Conservation (phyloP, 305 asterid species). For the Fraxinus greggii region DNA sequence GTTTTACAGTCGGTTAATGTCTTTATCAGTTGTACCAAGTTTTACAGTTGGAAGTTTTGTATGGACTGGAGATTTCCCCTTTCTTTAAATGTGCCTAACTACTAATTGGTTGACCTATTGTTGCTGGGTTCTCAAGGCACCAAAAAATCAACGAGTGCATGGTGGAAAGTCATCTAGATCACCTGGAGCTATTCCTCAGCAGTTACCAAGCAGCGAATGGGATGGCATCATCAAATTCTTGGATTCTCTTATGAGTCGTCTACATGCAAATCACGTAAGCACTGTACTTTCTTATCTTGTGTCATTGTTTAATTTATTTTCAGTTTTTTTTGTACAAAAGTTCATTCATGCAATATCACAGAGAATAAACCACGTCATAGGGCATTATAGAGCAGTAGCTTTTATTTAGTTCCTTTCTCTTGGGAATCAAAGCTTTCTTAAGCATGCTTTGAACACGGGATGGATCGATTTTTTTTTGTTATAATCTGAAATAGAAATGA, state of each 20-base stretch:
- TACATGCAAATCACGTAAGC: conserved; percentile 69
- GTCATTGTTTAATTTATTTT: neutral
- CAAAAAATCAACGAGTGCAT: conserved; percentile 85
- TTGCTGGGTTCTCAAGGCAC: conserved; percentile 53
- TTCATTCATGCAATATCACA: neutral
- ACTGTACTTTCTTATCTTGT: neutral
- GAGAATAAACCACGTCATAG: neutral
- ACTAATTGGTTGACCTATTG: neutral
- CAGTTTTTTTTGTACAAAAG: neutral
- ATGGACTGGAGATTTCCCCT: neutral
- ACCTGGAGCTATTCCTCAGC: conserved; percentile 68
- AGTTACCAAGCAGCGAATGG: conserved; percentile 83
- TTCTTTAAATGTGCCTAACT: neutral
- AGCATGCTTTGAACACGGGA: neutral
- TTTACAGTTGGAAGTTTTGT: neutral
- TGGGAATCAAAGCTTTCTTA: neutral
- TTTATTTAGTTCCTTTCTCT: neutral
- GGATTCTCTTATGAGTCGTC: conserved; percentile 80
- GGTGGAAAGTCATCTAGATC: conserved; percentile 90
- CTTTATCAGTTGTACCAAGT: neutral
- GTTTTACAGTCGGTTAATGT: neutral
- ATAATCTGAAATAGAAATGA: neutral
- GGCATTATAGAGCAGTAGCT: neutral
- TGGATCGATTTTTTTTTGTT: neutral
- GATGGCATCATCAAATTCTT: conserved; percentile 85